Conservation (phyloP, 2,329 filamentous ascomycete genomes). For the Penicillium sp. region DNA sequence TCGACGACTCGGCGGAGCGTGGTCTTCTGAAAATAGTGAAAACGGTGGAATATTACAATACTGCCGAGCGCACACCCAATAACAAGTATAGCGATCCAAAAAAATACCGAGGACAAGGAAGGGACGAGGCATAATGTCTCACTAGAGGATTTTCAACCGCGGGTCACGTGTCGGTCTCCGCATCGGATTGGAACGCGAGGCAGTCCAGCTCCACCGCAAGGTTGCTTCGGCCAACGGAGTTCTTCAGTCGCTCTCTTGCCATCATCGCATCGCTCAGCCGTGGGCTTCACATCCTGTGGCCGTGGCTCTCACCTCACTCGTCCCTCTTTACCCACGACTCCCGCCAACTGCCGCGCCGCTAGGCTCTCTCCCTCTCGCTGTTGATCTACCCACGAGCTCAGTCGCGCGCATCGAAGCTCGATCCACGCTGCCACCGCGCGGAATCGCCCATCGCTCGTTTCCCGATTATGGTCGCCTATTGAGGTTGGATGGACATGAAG, state of each 20-base stretch:
- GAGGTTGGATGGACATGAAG: conserved; percentile 39
- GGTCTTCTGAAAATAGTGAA: background rate
- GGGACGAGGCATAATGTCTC: no score
- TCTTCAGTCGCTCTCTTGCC: background rate
- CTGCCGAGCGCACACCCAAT: background rate
- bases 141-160: conserved; percentile 20
- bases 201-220: conserved; percentile 11
- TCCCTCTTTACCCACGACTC: background rate
- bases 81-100: background rate
- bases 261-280: background rate
- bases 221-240: background rate
- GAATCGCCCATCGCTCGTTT: background rate
- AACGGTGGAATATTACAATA: background rate
- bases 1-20: background rate
- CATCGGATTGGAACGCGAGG: conserved; percentile 26
- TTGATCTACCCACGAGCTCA: background rate
- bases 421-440: background rate
- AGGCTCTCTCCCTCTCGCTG: background rate
- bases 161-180: conserved; percentile 23
- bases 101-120: background rate
- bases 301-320: background rate
- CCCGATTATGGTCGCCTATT: conserved; percentile 5
- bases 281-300: no score
- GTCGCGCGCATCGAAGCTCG: conserved; percentile 9
- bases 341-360: no score